Percentiles rank a stretch among this genome's conserved stretches.
These are phyloP conservation scores for Suillus lakei DNA, from an alignment of 768 basidiomycete species.

Conservation along the genomic window DNA sequence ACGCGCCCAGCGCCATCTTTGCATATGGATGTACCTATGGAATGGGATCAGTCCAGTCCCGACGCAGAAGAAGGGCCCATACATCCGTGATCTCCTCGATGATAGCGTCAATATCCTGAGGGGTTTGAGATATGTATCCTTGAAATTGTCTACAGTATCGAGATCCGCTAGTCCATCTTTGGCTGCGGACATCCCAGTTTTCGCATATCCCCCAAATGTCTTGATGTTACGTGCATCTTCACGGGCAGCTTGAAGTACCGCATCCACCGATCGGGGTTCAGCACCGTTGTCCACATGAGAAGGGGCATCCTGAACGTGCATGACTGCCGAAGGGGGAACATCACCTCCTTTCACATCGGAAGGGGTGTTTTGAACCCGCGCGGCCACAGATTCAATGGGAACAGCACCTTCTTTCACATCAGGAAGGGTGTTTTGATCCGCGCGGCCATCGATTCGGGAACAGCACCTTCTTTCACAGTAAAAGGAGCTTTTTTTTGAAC, in stretches of 20 bases:
- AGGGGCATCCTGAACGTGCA: not conserved
- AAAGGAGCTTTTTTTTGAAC: not conserved
- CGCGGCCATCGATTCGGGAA: not conserved
- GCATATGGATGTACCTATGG: constrained; percentile 12
- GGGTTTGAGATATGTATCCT: constrained; percentile 7
- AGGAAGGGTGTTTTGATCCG: not conserved
- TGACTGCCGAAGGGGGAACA: not conserved
- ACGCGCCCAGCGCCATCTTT: constrained; percentile 6
- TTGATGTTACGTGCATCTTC: not conserved
- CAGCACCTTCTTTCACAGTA: not conserved
- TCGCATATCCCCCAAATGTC: not conserved
- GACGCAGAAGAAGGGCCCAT: not conserved
- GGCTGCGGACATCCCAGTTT: not conserved
- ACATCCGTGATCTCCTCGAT: not conserved
- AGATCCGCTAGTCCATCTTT: not conserved
- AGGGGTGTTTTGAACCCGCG: not conserved
- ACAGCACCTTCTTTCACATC: not conserved
- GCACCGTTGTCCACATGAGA: not conserved
- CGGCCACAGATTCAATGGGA: not conserved
- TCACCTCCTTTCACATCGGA: not conserved
- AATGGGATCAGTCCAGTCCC: not conserved
- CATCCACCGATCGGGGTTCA: not conserved
- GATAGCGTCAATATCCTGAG: constrained; percentile 8
- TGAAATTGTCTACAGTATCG: not conserved
- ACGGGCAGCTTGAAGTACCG: not conserved